Evolutionary conservation across 106 monocot species (phyloP), one percentile per base, ranked within the genome.

Genomic region (Hemerocallis citrina): DNA sequence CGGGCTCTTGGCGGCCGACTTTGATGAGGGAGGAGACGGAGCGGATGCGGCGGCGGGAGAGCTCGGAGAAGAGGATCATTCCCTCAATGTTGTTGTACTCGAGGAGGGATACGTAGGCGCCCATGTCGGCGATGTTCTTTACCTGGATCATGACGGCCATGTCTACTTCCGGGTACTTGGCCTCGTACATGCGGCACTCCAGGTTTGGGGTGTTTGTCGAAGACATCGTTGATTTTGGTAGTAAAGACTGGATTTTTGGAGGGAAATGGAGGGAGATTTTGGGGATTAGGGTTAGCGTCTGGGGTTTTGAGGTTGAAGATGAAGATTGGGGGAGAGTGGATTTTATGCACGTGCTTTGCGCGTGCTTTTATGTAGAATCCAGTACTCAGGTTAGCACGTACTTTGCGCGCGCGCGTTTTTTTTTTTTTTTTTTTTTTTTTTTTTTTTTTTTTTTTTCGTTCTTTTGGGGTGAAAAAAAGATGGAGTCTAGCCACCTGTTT

Each of bases 141-240:
- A 93, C 93, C 79, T 93, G 93, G 57, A 93, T 88, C 93, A 93
- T 93, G 57, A 93, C 93, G 61, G 93, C 93, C 84, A 81, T 81
- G 68, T 93, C 93, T 29, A 93, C 88, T 57, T 88, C 93, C 29
- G 93, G 93, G 76, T 85, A 93, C 81, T 38, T 59, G 32, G 88
- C 58, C 71, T 93, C 93, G 84, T 93, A 93, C 93, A 93, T 93
- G 52, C 93, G 72, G 72, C 88, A 93, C 65, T 93, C 93, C 29
- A 93, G 75, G 36, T 88, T 93, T 11, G 88, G 88, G 33, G 43
- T 16, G 64, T 35, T 37, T 3, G 17, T 27, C 24, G 34, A 38
- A 24, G 65, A 16, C 37, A 35, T 19, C 37, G 27, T 23, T 19
- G 35, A 25, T 25, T 25, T n/a, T 7, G 36, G 5, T 7, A 16